Conservation (phyloP, 2,329 filamentous ascomycete genomes). For the Alternaria atra region DNA sequence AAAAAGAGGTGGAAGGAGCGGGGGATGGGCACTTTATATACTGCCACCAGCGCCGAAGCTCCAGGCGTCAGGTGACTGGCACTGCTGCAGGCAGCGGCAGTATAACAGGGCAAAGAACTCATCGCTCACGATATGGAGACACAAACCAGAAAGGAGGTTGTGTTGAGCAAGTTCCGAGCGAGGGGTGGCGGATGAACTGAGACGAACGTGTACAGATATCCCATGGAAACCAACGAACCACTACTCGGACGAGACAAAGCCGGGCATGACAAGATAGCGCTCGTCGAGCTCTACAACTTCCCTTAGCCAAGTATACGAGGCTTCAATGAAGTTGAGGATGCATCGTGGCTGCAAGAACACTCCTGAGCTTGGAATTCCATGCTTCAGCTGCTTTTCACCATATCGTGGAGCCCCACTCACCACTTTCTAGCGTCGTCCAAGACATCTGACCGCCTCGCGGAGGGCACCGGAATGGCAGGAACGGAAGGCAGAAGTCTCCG, state of each 20-base stretch:
- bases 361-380: conserved; percentile 24
- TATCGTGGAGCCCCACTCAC: conserved; percentile 17
- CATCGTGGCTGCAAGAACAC: conserved; percentile 26
- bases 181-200: conserved; percentile 2
- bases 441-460: conserved; percentile 19
- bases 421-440: conserved; percentile 14
- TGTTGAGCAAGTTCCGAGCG: conserved; percentile 10
- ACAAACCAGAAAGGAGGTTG: background rate
- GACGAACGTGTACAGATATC: conserved; percentile 3
- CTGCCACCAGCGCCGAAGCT: background rate
- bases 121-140: conserved; percentile 17
- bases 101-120: conserved; percentile 16
- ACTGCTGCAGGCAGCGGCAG: conserved; percentile 20
- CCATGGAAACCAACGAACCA: conserved; percentile 8
- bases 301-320: background rate
- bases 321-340: conserved; percentile 21
- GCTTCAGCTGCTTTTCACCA: conserved; percentile 16
- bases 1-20: conserved; percentile 25
- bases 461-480: conserved; percentile 1
- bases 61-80: conserved; percentile 16
- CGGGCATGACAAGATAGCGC: conserved; percentile 25
- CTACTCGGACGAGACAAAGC: conserved; percentile 7
- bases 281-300: conserved; percentile 32
- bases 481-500: background rate
- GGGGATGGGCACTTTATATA: conserved; percentile 22